Evolutionary conservation across 2,329 filamentous ascomycete genomes (phyloP).

Genomic region (Nothophaeocryptopus gaeumannii): DNA sequence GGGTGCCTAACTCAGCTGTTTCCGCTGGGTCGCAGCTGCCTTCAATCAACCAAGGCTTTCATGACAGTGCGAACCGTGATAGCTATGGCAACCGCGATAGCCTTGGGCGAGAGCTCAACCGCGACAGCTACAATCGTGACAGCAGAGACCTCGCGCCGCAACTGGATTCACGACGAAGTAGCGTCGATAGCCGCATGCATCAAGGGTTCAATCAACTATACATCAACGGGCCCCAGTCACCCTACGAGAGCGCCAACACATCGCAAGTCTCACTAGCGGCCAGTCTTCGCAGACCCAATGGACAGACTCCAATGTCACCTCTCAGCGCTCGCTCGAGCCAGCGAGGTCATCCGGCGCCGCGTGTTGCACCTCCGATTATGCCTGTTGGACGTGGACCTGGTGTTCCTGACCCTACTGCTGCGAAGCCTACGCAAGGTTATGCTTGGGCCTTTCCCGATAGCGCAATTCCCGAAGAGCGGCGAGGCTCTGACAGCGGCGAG

Average conservation of each 20-base stretch:
- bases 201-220: constrained; percentile 67
- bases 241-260: constrained; percentile 73
- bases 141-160: constrained; percentile 48
- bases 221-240: constrained; percentile 60
- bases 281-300: constrained; percentile 57
- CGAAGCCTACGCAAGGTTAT: constrained; percentile 76
- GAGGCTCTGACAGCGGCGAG: constrained; percentile 49
- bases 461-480: constrained; percentile 54
- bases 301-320: constrained; percentile 46
- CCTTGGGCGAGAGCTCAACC: constrained; percentile 25
- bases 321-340: constrained; percentile 35
- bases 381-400: constrained; percentile 62
- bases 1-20: constrained; percentile 38
- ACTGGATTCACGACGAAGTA: constrained; percentile 66
- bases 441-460: constrained; percentile 82
- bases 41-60: constrained; percentile 56
- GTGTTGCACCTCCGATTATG: constrained; percentile 73
- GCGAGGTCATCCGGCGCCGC: constrained; percentile 46
- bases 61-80: constrained; percentile 38
- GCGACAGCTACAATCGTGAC: constrained; percentile 29
- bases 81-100: constrained; percentile 41
- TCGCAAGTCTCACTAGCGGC: constrained; percentile 73
- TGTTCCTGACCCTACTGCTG: constrained; percentile 62
- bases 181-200: constrained; percentile 76
- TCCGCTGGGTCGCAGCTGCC: constrained; percentile 43